phyloP scores from a whole-genome alignment of 2,329 filamentous ascomycete species.

The Clonostachys rhizophaga region DNA sequence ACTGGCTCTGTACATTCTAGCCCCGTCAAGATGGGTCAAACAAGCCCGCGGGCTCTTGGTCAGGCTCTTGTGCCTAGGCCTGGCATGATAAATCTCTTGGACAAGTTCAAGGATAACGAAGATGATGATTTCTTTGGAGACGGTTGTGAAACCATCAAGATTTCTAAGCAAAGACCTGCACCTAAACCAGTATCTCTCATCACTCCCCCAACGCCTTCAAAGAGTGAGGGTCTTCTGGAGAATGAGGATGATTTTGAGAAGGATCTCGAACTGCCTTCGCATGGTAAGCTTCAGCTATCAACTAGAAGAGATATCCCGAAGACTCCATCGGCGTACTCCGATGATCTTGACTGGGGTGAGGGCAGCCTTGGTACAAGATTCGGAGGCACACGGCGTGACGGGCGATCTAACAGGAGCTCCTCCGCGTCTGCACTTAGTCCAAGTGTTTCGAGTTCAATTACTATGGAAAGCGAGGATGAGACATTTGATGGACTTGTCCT shows the following conservation, averaged over 20 bases:
- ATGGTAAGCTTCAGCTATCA: constrained; percentile 62
- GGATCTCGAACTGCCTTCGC: constrained; percentile 67
- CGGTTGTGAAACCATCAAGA: constrained; percentile 62
- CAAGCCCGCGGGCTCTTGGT: constrained; percentile 18
- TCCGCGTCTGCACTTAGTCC: constrained; percentile 87
- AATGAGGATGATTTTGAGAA: constrained; percentile 65
- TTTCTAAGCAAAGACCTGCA: constrained; percentile 53
- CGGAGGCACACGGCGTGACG: constrained; percentile 78
- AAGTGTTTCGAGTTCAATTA: constrained; percentile 87
- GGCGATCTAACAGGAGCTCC: constrained; percentile 77
- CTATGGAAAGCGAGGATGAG: constrained; percentile 89
- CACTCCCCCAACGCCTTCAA: constrained; percentile 50
- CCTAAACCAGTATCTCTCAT: constrained; percentile 46
- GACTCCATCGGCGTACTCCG: constrained; percentile 54
- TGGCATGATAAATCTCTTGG: constrained; percentile 28
- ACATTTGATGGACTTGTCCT: constrained; percentile 85
- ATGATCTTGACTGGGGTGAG: constrained; percentile 92
- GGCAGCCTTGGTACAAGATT: constrained; percentile 88
- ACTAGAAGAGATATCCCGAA: constrained; percentile 57
- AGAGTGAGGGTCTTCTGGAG: constrained; percentile 14
- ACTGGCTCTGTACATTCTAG: constrained; percentile 47
- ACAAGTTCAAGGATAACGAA: constrained; percentile 60
- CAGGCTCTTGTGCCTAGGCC: constrained; percentile 9
- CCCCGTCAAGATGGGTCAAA: constrained; percentile 30
- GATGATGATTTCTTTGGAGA: constrained; percentile 62